Evolutionary conservation across 371 early-diverging fungal genomes (phyloP), one percentile per base, ranked within the genome.

Genomic region (Syncephalis plumigaleata): DNA sequence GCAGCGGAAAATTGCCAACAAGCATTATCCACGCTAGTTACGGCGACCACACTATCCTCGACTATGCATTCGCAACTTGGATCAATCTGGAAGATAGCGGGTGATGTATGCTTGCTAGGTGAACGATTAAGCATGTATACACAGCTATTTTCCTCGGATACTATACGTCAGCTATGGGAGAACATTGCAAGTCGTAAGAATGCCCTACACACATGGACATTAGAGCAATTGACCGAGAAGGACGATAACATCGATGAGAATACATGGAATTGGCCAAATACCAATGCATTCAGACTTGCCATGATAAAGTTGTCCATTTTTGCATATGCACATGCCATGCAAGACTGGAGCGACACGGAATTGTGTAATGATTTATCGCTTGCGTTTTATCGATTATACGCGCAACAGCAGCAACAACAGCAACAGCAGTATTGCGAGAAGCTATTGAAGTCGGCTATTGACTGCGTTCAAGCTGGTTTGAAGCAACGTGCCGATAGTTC

Each of bases 71-170:
- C 66, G 11, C 53, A 15, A 21, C 18, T 18, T 21, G 40, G 40
- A 4, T 40, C 7, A 7, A 16, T 77, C 7, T 81, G 82, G 80
- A 81, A 85, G 54, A 53, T 79, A n/a, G 64, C 80, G 1, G 78
- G 76, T 24, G 79, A 83, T 52, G 69, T 76, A 0, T 84, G 82
- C 46, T 31, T 31, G 11, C 11, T 36, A 61, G 11, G 60, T 31
- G 31, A 31, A 31, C 4, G 11, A 31, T 11, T 31, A 31, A 31
- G 31, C 11, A 11, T 31, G 4, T 31, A 31, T 31, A 31, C 31
- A 31, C 11, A 4, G 31, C 11, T 11, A 31, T 31, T 31, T 31
- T 31, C 31, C 4, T 31, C 31, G 31, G 31, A 31, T 7, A 31
- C 31, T 7, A 7, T 31, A 31, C 31, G 11, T 7, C 31, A 31